phyloP scores from a whole-genome alignment of 805 yeast species.

The Candida jianshihensis region DNA sequence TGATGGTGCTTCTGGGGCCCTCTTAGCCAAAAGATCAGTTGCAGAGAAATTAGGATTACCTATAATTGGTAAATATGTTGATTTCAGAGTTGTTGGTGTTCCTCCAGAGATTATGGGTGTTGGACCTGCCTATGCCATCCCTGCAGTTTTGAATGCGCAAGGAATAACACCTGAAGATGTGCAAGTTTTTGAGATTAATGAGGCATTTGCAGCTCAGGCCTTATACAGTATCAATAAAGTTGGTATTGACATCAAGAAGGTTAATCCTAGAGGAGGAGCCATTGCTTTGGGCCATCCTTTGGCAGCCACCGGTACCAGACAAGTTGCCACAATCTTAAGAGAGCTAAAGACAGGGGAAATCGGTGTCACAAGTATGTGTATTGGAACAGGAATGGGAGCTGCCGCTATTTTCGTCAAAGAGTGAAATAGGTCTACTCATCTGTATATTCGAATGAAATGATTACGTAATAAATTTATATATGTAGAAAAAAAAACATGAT shows the following conservation, averaged over 20 bases:
- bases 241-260: slow-evolving; percentile 61
- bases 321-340: slow-evolving; percentile 79
- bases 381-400: slow-evolving; percentile 99
- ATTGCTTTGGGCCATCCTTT: slow-evolving; percentile 94
- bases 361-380: slow-evolving; percentile 94
- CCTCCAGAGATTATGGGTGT: slow-evolving; percentile 98
- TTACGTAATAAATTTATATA: no score
- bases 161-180: slow-evolving; percentile 61
- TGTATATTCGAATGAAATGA: background rate
- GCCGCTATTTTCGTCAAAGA: slow-evolving; percentile 83
- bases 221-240: slow-evolving; percentile 61
- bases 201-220: slow-evolving; percentile 96
- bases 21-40: slow-evolving; percentile 76
- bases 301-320: slow-evolving; percentile 90
- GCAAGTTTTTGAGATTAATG: slow-evolving; percentile 80
- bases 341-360: slow-evolving; percentile 74
- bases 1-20: slow-evolving; percentile 91
- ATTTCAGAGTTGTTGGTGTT: slow-evolving; percentile 79
- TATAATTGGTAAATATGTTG: slow-evolving; percentile 73
- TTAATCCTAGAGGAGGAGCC: slow-evolving; percentile 94
- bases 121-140: slow-evolving; percentile 96
- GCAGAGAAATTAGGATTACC: slow-evolving; percentile 71
- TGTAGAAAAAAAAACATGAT: background rate
- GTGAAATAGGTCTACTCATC: background rate
- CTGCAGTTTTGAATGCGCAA: slow-evolving; percentile 59